Base-by-base conservation (phyloP, 495 filamentous ascomycete species). In the Lineolata rhizophorae region DNA sequence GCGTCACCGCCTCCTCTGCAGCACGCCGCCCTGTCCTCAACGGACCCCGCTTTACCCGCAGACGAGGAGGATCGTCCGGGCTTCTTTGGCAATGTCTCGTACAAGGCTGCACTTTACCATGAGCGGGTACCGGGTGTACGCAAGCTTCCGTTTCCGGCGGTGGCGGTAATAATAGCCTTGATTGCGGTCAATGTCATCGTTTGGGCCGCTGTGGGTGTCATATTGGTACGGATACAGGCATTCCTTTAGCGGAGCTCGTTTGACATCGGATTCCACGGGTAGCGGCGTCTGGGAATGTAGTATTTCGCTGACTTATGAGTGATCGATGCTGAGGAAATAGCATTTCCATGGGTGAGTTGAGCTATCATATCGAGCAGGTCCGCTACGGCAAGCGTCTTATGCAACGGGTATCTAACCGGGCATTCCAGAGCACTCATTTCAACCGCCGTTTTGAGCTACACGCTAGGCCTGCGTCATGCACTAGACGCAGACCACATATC, bases 401-500 rank as follows among this genome's bases (percentile, higher is more conserved):
- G n/a, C n/a, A n/a, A n/a, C n/a, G n/a, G n/a, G n/a, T n/a, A n/a
- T n/a, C n/a, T n/a, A n/a, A n/a, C n/a, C n/a, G n/a, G n/a, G n/a
- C n/a, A n/a, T n/a, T n/a, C n/a, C n/a, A n/a, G n/a, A n/a, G n/a
- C n/a, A n/a, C 57, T 93, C 34, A 67, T 83, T 25, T 75, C 73
- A 11, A 73, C 81, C 3, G 76, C 84, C 3, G 67, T 85, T 11
- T 63, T 91, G 0, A 67, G 85, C 10, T 93, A 90, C 50, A 84
- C 83, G 0, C 62, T 97, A 4, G 85, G 87, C 4, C 64, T 97
- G 14, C 70, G 87, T 32, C 85, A 97, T 62, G 87, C 87, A 2
- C 70, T 94, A 30, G 87, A 94, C 48, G 87, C 87, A 11, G 85
- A 97, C 52, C 87, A 97, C 54, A 94, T 97, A 52, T 72, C 76